phyloP scores from a whole-genome alignment of 257 asterid genomes.

The Solanum etuberosum region DNA sequence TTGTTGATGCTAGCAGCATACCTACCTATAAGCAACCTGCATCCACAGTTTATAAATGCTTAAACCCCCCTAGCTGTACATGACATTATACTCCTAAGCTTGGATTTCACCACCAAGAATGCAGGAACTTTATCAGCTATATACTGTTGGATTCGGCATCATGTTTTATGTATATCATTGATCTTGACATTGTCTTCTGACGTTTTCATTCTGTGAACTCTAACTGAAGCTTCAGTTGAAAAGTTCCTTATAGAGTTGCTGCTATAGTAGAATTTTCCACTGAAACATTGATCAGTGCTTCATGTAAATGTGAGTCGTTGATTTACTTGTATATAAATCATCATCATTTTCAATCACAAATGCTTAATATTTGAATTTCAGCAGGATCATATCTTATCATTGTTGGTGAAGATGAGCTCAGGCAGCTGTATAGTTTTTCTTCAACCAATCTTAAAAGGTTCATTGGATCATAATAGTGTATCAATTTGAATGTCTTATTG shows the following conservation, averaged over 20 bases:
- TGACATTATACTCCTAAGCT: slow-evolving; percentile 8
- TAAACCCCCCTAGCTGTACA: slow-evolving; percentile 75
- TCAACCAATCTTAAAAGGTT: not conserved
- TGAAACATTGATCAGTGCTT: not conserved
- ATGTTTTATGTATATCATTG: not conserved
- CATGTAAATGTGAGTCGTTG: not conserved
- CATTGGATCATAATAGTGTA: not conserved
- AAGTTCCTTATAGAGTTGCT: not conserved
- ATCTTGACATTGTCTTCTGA: not conserved
- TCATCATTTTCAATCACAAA: not conserved
- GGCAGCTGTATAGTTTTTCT: not conserved
- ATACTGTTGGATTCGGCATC: not conserved
- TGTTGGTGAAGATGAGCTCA: not conserved
- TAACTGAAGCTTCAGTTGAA: not conserved
- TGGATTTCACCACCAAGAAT: not conserved
- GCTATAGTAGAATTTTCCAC: not conserved
- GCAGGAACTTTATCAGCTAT: not conserved
- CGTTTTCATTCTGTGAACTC: not conserved
- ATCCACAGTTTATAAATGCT: slow-evolving; percentile 75
- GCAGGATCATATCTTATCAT: not conserved
- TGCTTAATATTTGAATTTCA: not conserved
- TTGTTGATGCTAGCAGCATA: slow-evolving; percentile 51
- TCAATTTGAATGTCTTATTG: not conserved
- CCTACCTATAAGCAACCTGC: slow-evolving; percentile 74
- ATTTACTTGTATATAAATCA: not conserved